phyloP scores from a whole-genome alignment of 202 grass and related monocot genomes.

The Schoenoplectus triqueter region DNA sequence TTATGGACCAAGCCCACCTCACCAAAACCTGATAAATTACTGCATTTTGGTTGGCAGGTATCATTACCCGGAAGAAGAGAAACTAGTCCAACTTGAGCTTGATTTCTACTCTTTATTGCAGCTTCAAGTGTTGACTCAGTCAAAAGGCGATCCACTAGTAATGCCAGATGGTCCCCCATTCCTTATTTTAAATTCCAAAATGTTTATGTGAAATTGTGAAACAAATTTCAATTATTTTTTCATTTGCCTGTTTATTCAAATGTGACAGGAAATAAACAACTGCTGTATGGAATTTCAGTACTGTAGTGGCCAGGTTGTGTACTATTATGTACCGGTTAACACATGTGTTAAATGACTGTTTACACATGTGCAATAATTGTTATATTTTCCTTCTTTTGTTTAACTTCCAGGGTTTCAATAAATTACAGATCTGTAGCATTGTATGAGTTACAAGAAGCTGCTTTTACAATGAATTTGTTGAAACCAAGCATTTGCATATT shows the following conservation, averaged over 20 bases:
- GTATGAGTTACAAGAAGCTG: neutral
- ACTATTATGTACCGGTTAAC: neutral
- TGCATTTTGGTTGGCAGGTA: slow-evolving; percentile 32
- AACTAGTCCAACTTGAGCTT: slow-evolving; percentile 27
- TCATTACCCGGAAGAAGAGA: slow-evolving; percentile 38
- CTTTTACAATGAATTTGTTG: neutral
- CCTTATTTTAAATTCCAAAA: slow-evolving; percentile 5
- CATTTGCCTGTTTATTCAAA: neutral
- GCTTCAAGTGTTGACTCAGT: slow-evolving; percentile 92
- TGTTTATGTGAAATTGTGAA: neutral
- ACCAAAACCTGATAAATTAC: slow-evolving; percentile 31
- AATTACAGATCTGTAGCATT: neutral
- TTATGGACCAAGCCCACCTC: slow-evolving; percentile 33
- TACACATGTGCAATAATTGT: neutral
- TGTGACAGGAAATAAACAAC: neutral
- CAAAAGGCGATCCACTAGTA: slow-evolving; percentile 87
- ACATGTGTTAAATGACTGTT: neutral
- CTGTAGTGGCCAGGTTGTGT: neutral
- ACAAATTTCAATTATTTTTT: neutral
- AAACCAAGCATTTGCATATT: neutral
- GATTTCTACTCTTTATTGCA: slow-evolving; percentile 57
- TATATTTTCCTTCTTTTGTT: neutral
- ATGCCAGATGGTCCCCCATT: slow-evolving; percentile 93
- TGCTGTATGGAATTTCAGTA: neutral
- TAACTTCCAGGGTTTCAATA: neutral